Evolutionary conservation across 441 rosid genomes (phyloP).

Genomic region (Viola pubescens): DNA sequence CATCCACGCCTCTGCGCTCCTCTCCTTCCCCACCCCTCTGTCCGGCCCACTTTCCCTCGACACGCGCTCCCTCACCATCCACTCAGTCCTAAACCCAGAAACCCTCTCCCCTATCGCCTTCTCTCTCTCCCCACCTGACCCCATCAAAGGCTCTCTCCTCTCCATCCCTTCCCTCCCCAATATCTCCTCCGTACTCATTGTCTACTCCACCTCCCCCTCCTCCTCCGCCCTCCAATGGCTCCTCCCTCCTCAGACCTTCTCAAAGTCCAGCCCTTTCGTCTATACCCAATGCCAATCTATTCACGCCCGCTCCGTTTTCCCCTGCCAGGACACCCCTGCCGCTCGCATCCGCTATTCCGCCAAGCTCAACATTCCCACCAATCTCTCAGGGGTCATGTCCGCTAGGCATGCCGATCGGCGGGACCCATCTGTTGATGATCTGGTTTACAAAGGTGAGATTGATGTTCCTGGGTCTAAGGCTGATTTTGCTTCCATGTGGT

Average conservation of each 20-base stretch:
- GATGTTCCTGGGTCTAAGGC: slow-evolving; percentile 5
- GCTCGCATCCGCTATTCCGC: slow-evolving; percentile 61
- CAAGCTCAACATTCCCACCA: slow-evolving; percentile 47
- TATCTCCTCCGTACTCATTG: slow-evolving; percentile 37
- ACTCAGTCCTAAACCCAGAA: slow-evolving; percentile 34
- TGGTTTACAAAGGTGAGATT: slow-evolving; percentile 10
- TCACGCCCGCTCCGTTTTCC: slow-evolving; percentile 84
- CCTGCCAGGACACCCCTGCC: slow-evolving; percentile 89
- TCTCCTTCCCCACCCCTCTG: slow-evolving; percentile 44
- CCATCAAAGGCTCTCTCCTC: slow-evolving; percentile 48
- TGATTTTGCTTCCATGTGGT: slow-evolving; percentile 43
- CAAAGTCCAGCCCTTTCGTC: slow-evolving; percentile 57
- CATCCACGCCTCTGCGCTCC: slow-evolving; percentile 70
- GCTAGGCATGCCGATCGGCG: slow-evolving; percentile 64
- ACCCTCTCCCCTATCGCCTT: slow-evolving; percentile 39
- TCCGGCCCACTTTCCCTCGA: slow-evolving; percentile 59
- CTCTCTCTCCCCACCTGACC: slow-evolving; percentile 39
- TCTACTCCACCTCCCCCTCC: slow-evolving; percentile 55
- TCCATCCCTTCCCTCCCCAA: slow-evolving; percentile 32
- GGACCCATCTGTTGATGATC: slow-evolving; percentile 40
- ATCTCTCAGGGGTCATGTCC: slow-evolving; percentile 78
- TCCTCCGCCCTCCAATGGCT: slow-evolving; percentile 96
- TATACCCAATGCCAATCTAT: slow-evolving; percentile 83
- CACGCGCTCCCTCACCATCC: slow-evolving; percentile 52
- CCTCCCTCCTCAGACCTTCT: slow-evolving; percentile 63